These are phyloP conservation scores for Claviceps maximensis DNA, from an alignment of 2,329 filamentous ascomycete genomes.

Conservation along the genomic window DNA sequence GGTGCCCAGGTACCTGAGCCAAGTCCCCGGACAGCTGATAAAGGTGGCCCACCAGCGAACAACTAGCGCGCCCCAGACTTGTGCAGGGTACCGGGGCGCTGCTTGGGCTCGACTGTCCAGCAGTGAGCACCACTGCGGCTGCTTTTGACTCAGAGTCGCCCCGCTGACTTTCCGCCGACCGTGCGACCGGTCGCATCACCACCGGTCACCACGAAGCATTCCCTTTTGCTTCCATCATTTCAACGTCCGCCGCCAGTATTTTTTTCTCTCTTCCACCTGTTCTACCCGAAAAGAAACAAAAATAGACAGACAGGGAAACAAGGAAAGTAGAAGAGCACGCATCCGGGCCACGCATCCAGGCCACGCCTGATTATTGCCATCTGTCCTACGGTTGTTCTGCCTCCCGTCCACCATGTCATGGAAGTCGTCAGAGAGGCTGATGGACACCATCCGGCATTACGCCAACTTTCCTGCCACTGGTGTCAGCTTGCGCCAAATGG, in stretches of 20 bases:
- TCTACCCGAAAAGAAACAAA: neutral
- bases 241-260: neutral
- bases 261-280: neutral
- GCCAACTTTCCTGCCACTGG: constrained; percentile 93
- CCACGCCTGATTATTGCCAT: neutral
- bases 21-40: neutral
- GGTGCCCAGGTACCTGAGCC: too few relatives aligned
- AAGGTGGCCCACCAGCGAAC: too few relatives aligned
- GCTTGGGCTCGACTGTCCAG: constrained; percentile 4
- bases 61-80: too few relatives aligned
- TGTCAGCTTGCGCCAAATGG: constrained; percentile 95
- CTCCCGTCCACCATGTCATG: constrained; percentile 60
- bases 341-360: neutral
- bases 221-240: neutral
- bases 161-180: constrained; percentile 7
- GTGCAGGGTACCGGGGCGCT: too few relatives aligned
- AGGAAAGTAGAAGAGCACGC: too few relatives aligned
- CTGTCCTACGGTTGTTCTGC: neutral
- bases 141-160: constrained; percentile 12
- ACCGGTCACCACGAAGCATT: neutral
- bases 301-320: neutral
- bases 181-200: constrained; percentile 3
- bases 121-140: neutral
- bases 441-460: constrained; percentile 96
- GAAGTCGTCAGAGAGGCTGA: constrained; percentile 80